A percentile compares a stretch with the other conserved stretches of the same genome.
Evolutionary conservation across 2,329 filamentous ascomycete species (phyloP).

Genomic region (Dendrostoma leiphaemia): DNA sequence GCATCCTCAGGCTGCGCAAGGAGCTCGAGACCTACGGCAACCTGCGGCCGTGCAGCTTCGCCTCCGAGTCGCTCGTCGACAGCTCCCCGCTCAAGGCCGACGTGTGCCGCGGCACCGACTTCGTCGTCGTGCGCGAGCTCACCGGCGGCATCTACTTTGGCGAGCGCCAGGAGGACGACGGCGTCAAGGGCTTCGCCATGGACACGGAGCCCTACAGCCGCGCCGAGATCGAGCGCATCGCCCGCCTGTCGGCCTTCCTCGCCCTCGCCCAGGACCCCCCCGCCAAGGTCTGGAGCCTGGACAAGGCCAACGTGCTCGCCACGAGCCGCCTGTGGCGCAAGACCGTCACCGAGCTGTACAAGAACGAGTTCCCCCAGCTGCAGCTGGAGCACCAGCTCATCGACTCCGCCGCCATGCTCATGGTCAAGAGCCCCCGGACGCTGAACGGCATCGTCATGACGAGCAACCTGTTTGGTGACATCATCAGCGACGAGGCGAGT

Average conservation of each 20-base stretch:
- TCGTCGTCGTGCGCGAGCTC: conserved; percentile 88
- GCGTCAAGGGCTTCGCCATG: conserved; percentile 64
- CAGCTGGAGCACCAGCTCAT: conserved; percentile 87
- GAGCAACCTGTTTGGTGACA: conserved; percentile 93
- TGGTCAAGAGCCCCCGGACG: conserved; percentile 88
- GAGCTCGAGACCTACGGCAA: conserved; percentile 94
- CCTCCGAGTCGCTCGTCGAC: conserved; percentile 79
- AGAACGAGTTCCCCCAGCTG: conserved; percentile 83
- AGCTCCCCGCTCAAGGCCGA: conserved; percentile 83
- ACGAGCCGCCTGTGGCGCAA: conserved; percentile 88
- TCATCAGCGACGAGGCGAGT: conserved; percentile 91
- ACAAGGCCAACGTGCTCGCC: conserved; percentile 96
- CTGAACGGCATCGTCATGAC: conserved; percentile 91
- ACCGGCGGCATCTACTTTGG: conserved; percentile 96
- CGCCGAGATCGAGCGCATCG: conserved; percentile 83
- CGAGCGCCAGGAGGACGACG: conserved; percentile 77
- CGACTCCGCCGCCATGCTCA: conserved; percentile 94
- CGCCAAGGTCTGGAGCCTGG: conserved; percentile 78
- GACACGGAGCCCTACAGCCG: conserved; percentile 88
- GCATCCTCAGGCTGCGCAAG: conserved; percentile 86
- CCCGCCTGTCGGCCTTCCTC: conserved; percentile 75
- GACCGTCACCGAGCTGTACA: conserved; percentile 80
- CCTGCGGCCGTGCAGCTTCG: conserved; percentile 94
- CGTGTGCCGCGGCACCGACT: conserved; percentile 83
- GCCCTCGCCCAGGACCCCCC: conserved; percentile 76